These are phyloP conservation scores for Epichloe baconii DNA, from an alignment of 2,329 filamentous ascomycete species.

Conservation along the genomic window DNA sequence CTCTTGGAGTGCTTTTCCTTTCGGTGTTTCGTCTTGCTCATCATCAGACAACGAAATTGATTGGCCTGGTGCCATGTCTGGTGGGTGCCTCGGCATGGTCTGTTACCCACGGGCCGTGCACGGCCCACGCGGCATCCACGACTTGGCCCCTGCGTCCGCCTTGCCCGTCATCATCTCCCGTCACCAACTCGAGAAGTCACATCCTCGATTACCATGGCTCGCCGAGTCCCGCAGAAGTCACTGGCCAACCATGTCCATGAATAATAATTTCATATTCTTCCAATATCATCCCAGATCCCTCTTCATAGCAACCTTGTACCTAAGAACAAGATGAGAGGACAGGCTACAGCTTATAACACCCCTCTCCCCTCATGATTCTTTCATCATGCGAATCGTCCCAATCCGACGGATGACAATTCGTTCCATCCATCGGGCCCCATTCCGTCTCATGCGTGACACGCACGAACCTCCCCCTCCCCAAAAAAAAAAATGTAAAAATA, in stretches of 20 bases:
- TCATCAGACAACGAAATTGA: too few species aligned
- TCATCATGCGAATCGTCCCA: not conserved
- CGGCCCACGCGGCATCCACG: too few species aligned
- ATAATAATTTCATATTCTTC: not conserved
- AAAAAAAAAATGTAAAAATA: not conserved
- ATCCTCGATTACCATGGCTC: too few species aligned
- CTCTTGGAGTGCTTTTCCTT: too few species aligned
- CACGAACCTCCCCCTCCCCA: not conserved
- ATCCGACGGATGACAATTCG: not conserved
- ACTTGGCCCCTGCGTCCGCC: too few species aligned
- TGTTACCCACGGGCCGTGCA: too few species aligned
- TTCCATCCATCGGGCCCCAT: not conserved
- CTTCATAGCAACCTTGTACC: not conserved
- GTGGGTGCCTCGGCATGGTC: not conserved
- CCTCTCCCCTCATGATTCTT: not conserved
- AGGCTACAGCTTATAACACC: not conserved
- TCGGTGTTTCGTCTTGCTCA: too few species aligned
- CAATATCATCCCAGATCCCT: too few species aligned
- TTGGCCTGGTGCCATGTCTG: not conserved
- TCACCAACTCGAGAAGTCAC: too few species aligned
- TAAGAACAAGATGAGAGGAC: not conserved
- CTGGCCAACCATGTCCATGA: not conserved
- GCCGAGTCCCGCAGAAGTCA: not conserved
- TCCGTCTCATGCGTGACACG: not conserved
- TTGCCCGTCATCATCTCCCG: too few species aligned